Conservation (phyloP, 2,329 filamentous ascomycete genomes). For the Diaporthe longicolla region DNA sequence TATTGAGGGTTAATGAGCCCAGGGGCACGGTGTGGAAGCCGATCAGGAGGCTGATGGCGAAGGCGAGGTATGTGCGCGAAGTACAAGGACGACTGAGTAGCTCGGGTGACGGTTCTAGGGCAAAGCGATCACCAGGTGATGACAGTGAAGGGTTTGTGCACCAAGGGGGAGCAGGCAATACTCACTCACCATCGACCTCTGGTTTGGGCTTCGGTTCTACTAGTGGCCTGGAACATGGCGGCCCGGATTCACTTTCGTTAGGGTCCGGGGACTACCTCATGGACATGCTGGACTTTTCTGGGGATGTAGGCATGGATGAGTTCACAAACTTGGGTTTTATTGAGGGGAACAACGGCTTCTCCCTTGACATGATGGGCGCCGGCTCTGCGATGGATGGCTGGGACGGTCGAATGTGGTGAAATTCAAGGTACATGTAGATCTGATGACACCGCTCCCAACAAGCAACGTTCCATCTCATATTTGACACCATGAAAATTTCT, state of each 20-base stretch:
- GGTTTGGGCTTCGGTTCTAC: background rate
- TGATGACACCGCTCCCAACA: too few species aligned
- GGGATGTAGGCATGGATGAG: background rate
- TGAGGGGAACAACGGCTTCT: background rate
- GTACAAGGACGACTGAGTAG: constrained; percentile 10
- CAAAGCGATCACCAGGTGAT: background rate
- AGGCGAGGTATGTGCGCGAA: constrained; percentile 41
- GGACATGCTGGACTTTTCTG: background rate
- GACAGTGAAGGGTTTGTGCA: background rate
- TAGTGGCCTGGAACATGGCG: background rate
- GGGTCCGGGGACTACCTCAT: constrained; percentile 2
- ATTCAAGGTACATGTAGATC: too few species aligned
- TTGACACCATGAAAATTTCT: too few species aligned
- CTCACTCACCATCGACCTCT: background rate
- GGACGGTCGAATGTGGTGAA: background rate
- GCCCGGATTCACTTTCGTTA: too few species aligned
- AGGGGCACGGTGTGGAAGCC: constrained; percentile 40
- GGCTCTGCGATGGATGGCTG: constrained; percentile 26
- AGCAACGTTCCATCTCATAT: too few species aligned
- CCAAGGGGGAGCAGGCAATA: background rate
- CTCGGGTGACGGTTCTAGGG: fast-evolving
- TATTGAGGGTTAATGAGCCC: background rate
- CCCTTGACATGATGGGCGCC: constrained; percentile 28
- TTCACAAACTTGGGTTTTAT: background rate
- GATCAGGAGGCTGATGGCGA: constrained; percentile 38